Conservation (phyloP, 1,284 basidiomycete genomes). For the Stereum hirsutum region DNA sequence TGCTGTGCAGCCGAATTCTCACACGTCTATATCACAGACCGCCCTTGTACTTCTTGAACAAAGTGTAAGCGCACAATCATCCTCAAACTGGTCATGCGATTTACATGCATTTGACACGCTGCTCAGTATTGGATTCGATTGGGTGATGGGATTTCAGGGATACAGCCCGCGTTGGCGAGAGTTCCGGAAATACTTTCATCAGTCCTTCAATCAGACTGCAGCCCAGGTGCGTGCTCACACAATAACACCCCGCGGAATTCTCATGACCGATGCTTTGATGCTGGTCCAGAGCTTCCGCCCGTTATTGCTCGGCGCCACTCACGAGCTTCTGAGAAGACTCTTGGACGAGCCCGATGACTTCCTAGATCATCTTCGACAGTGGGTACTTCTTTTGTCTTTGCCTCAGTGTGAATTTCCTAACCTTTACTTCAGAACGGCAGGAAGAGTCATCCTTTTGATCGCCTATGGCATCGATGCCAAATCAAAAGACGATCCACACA, state of each 20-base stretch:
- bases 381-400: background rate
- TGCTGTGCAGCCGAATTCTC: background rate
- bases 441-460: conserved; percentile 18
- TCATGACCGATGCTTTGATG: too few relatives aligned
- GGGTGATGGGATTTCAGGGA: conserved; percentile 9
- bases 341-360: conserved; percentile 13
- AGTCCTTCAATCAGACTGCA: conserved; percentile 11
- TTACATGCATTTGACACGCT: too few relatives aligned
- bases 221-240: too few relatives aligned
- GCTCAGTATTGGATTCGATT: conserved; percentile 15
- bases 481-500: conserved; percentile 18
- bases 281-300: too few relatives aligned
- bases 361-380: conserved; percentile 9
- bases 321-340: conserved; percentile 14
- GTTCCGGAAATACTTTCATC: conserved; percentile 7
- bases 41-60: conserved; percentile 1
- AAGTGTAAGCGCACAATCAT: conserved; percentile 9
- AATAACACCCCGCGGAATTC: conserved; percentile 14
- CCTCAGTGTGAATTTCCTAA: conserved; percentile 3
- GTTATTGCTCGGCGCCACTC: too few relatives aligned
- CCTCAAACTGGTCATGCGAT: too few relatives aligned
- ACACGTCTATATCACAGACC: conserved; percentile 1
- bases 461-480: conserved; percentile 21
- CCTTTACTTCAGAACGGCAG: conserved; percentile 17
- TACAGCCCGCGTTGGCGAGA: conserved; percentile 7